Evolutionary conservation across 805 yeast genomes (phyloP).

Genomic region (Kodamaea restingae): DNA sequence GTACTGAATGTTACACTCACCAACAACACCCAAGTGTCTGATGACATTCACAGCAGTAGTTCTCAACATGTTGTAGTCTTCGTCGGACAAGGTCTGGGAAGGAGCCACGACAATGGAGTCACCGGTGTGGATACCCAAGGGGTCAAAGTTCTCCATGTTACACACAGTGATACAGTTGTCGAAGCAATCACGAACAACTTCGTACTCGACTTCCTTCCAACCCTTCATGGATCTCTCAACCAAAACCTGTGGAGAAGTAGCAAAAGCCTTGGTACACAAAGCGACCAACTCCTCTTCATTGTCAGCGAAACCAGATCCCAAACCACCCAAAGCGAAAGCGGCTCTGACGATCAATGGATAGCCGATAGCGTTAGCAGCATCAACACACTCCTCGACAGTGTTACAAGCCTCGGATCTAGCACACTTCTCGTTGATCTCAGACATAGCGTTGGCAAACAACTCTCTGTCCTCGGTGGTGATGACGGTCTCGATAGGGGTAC

Average conservation of each 20-base stretch:
- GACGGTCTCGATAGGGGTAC: constrained; percentile 93
- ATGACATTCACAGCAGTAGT: constrained; percentile 96
- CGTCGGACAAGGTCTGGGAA: constrained; percentile 94
- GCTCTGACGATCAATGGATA: constrained; percentile 97
- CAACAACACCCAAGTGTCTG: constrained; percentile 96
- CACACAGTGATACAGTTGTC: constrained; percentile 98
- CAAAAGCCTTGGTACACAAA: constrained; percentile 87
- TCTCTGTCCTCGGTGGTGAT: constrained; percentile 98
- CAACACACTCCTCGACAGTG: constrained; percentile 73
- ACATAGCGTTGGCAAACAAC: constrained; percentile 90
- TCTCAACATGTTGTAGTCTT: constrained; percentile 96
- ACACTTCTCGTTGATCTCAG: constrained; percentile 90
- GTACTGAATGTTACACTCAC: constrained; percentile 98
- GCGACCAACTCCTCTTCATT: constrained; percentile 78
- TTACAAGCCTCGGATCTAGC: constrained; percentile 89
- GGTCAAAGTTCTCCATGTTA: constrained; percentile 99
- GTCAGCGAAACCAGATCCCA: constrained; percentile 96
- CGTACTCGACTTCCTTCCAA: constrained; percentile 98
- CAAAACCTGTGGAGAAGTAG: constrained; percentile 92
- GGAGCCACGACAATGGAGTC: constrained; percentile 99
- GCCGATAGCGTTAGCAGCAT: constrained; percentile 81
- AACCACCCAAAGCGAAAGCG: constrained; percentile 95
- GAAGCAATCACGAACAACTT: constrained; percentile 95
- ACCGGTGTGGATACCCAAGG: constrained; percentile 97
- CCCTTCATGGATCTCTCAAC: constrained; percentile 98